Evolutionary conservation across 1,284 basidiomycete genomes (phyloP), one percentile per base, ranked within the genome.

Genomic region (Leccinum glutinopallens): DNA sequence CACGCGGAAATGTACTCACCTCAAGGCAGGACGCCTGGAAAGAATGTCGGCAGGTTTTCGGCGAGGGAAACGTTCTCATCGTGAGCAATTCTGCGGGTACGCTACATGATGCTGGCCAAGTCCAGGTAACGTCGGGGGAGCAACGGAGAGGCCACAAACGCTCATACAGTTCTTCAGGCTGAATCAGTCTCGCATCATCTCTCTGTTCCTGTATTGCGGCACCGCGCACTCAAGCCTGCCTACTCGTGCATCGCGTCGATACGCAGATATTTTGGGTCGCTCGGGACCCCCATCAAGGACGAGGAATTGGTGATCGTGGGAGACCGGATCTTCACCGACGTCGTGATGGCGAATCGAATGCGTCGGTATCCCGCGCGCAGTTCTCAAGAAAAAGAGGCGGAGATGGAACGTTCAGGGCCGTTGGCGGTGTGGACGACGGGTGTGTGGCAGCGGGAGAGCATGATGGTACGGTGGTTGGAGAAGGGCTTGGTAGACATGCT

Each of bases 41-140:
- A 41, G 83, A 88, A 70, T 91, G 94, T 64, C 80, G 87, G 54
- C 74, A 81, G 49, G 84, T 87, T 0, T 98, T 98, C 73, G 93
- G 92, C 0, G 81, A 87, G 25, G 84, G 84, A 0, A 91, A 94
- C 67, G 87, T 98, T 10, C 81, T 99, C 66, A 29, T 98, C 61
- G 96, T 98, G 49, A 95, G 93, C 77, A 98, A 98, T 76, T 95
- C 95, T 29, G 94, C 94, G 1, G 97, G 97, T 1, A 92, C 92
- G 17, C 79, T 78, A 53, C 82, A 87, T 61, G 97, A 98, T 75
- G 84, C 90, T 0, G 90, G 88, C 43, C 87, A 86, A 41, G 87
- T 94, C 58, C 92, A 92, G 80, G 95, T 91, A 69, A 68, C 85
- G 77, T 41, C 33, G 2, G 5, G 2, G n/a, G 32, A n/a, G 12